Percentiles rank a stretch among this genome's conserved stretches.
These are phyloP conservation scores for Cyphellophora europaea DNA, from an alignment of 2,329 filamentous ascomycete species.

Conservation along the genomic window DNA sequence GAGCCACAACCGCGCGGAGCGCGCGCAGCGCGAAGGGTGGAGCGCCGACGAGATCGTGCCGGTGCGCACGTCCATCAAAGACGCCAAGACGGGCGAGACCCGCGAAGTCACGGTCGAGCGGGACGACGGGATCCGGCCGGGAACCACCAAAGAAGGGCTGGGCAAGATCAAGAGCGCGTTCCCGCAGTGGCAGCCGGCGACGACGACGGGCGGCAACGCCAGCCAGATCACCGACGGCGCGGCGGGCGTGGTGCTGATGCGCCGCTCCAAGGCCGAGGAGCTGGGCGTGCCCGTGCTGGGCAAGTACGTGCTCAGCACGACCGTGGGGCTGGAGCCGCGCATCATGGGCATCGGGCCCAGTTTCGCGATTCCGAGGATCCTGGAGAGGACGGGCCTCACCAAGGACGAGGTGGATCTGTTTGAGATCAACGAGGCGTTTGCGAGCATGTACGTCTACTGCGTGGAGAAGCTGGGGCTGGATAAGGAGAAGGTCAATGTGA, in stretches of 20 bases:
- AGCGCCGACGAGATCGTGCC: conserved; percentile 89
- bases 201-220: conserved; percentile 93
- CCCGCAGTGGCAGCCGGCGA: conserved; percentile 62
- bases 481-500: conserved; percentile 82
- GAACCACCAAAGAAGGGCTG: conserved; percentile 78
- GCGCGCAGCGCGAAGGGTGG: conserved; percentile 77
- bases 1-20: conserved; percentile 80
- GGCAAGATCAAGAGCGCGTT: conserved; percentile 85
- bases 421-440: conserved; percentile 99
- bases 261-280: conserved; percentile 76
- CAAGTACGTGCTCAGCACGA: conserved; percentile 87
- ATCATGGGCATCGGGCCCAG: conserved; percentile 96
- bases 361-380: conserved; percentile 87
- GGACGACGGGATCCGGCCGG: conserved; percentile 79
- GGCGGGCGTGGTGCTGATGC: conserved; percentile 91
- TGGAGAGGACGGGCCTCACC: conserved; percentile 74
- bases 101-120: conserved; percentile 71
- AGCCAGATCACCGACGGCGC: conserved; percentile 93
- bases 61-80: conserved; percentile 73
- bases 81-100: conserved; percentile 80
- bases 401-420: conserved; percentile 92
- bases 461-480: conserved; percentile 78
- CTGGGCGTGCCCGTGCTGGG: conserved; percentile 84
- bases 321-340: conserved; percentile 79
- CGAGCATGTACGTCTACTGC: conserved; percentile 78